Evolutionary conservation across 148 eudicot species (phyloP), one percentile per base, ranked within the genome.

Genomic region (Spergularia marina): DNA sequence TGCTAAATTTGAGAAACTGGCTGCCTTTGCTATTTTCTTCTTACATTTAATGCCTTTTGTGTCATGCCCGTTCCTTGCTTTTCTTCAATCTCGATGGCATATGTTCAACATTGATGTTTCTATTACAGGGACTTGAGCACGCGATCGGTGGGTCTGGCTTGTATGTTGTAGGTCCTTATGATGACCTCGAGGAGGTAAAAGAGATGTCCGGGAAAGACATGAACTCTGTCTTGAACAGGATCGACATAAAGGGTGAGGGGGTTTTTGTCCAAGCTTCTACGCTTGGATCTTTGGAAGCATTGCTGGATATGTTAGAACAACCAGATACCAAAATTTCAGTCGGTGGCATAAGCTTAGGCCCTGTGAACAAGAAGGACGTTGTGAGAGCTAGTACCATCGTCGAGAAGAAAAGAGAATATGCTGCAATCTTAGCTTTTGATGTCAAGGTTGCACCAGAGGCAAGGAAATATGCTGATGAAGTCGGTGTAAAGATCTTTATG

Each of bases 201-300:
- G 87, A 79, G 65, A 36, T 82, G 59, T 85, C 92, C 11, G 92
- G 86, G 96, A 96, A 92, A 72, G 98, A 95, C 75, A 83, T 90
- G 89, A 79, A 82, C 73, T 86, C 91, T 53, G 94, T 92, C 49
- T 81, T 92, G 92, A 92, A 85, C 77, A 80, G 96, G 77, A 89
- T 95, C 71, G 97, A 95, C 79, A 92, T 83, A 85, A 92, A 83
- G 75, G 97, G 97, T 10, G 97, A 89, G 77, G 98, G 98, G 53
- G 98, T 92, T 65, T 90, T 84, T 84, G 98, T 95, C 72, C 98
- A 95, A 79, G 97, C 98, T 71, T 95, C 98, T 67, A 92, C 98
- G 30, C 90, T 91, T 36, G 98, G 98, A 54, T 94, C 98, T 18
- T 77, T 95, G 79, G 98, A 95, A 84, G 98, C 97, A 66, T 72